A percentile compares a stretch with the other conserved stretches of the same genome.
Conservation (phyloP, 352 stramenopile species). For the Globisporangium uncinulatum region DNA sequence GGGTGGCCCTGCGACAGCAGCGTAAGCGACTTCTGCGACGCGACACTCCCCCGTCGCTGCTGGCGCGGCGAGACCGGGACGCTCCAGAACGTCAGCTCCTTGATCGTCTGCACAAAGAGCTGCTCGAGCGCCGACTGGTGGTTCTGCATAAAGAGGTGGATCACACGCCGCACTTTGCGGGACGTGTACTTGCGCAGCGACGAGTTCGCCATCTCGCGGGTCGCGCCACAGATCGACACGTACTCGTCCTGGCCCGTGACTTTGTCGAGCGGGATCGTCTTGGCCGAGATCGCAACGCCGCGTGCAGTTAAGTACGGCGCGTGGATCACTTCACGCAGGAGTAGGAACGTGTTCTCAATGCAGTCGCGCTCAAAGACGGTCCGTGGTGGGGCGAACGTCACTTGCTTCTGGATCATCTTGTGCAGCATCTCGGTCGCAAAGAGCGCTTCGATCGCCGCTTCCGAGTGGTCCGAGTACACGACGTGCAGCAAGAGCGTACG, state of each 20-base stretch:
- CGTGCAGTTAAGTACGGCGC: slow-evolving; percentile 77
- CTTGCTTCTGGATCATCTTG: slow-evolving; percentile 71
- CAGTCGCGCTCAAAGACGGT: slow-evolving; percentile 69
- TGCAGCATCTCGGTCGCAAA: slow-evolving; percentile 70
- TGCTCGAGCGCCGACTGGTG: slow-evolving; percentile 58
- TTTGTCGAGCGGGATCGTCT: slow-evolving; percentile 81
- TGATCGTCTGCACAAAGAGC: slow-evolving; percentile 80
- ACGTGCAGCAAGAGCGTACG: slow-evolving; percentile 71
- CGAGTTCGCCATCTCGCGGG: slow-evolving; percentile 77
- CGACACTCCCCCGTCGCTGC: slow-evolving; percentile 36
- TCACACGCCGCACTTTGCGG: slow-evolving; percentile 76
- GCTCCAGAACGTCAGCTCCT: slow-evolving; percentile 82
- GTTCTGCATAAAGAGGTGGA: slow-evolving; percentile 81
- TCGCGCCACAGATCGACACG: slow-evolving; percentile 80
- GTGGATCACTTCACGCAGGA: slow-evolving; percentile 77
- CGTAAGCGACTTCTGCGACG: slow-evolving; percentile 63
- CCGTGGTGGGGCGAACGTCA: slow-evolving; percentile 64
- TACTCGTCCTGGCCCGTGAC: slow-evolving; percentile 85
- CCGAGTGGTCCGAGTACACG: slow-evolving; percentile 82
- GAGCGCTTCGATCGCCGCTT: slow-evolving; percentile 60
- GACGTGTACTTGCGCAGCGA: slow-evolving; percentile 82
- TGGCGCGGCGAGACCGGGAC: slow-evolving; percentile 27
- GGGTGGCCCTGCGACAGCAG: slow-evolving; percentile 63
- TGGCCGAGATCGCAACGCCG: slow-evolving; percentile 81
- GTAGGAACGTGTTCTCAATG: slow-evolving; percentile 77